Base-by-base conservation (phyloP, 1,284 basidiomycete genomes). In the Lignosus rhinocerotis region DNA sequence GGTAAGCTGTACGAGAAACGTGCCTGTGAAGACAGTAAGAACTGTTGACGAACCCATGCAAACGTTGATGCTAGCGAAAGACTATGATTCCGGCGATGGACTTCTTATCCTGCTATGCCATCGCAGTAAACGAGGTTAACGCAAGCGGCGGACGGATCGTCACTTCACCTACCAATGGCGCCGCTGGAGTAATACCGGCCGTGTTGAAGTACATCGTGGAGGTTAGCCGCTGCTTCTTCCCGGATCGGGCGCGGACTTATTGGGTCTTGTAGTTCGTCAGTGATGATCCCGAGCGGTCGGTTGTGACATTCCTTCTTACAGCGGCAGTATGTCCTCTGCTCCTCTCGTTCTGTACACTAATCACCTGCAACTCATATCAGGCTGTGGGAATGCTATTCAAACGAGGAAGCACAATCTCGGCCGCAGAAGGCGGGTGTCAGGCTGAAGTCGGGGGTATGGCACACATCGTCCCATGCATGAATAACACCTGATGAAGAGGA, bases 311-410 rank as follows among this genome's bases (percentile, higher is more conserved):
- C 73, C 71, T 96, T 46, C 76, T 95, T 54, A 94, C 92, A 3
- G 91, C 94, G 47, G 80, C 90, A 56, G 90, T 90, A 66, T 55
- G 84, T 78, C 30, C 46, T 30, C 21, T n/a, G 6, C 11, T 12
- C 11, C 11, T 5, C 21, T 39, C 43, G 19, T 11, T 30, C 44
- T 10, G 7, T n/a, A 34, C 43, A 51, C 14, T 34, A 7, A n/a
- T 42, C 1, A 51, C 0, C 16, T 1, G 6, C 9, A 9, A 16
- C 14, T 34, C n/a, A 19, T 6, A 3, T 12, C 45, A 85, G 94
- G 90, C 95, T 1, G 78, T 98, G 55, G 95, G 95, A 5, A 98
- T 98, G 96, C 78, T 98, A 17, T 98, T 96, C 80, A 98, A 98
- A 73, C 85, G 96, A 55, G 96, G 96, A 21, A 96, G 94, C 55